Evolutionary conservation across 1,139 yeast species (phyloP).

Genomic region (Casaregolazyma lundiana): DNA sequence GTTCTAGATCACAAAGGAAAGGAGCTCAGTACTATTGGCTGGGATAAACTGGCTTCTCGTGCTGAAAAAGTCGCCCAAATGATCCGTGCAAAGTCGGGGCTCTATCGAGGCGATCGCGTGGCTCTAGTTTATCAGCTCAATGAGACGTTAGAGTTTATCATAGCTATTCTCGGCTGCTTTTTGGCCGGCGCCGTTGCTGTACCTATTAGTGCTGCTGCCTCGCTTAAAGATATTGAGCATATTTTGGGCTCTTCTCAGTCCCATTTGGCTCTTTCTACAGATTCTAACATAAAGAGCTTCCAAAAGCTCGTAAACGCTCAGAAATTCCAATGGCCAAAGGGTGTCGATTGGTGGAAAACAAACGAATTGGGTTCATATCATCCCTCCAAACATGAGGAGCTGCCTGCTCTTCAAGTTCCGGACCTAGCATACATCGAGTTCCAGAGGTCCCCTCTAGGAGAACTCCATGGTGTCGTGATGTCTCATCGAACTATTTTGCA

Average conservation of each 20-base stretch:
- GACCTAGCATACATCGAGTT: slow-evolving; percentile 93
- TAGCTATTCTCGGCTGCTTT: slow-evolving; percentile 87
- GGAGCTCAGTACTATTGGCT: slow-evolving; percentile 68
- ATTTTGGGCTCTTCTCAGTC: slow-evolving; percentile 73
- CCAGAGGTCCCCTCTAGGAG: slow-evolving; percentile 86
- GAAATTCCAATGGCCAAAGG: slow-evolving; percentile 51
- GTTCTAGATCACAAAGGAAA: slow-evolving; percentile 76
- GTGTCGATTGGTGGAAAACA: slow-evolving; percentile 74
- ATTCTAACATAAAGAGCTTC: slow-evolving; percentile 63
- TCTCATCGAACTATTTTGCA: slow-evolving; percentile 84
- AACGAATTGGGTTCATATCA: slow-evolving; percentile 77
- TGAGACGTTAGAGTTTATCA: slow-evolving; percentile 80
- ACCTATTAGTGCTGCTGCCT: slow-evolving; percentile 71
- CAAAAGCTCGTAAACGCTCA: slow-evolving; percentile 51
- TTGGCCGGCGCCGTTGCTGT: slow-evolving; percentile 93
- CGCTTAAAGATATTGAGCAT: slow-evolving; percentile 64
- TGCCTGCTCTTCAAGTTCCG: slow-evolving; percentile 63
- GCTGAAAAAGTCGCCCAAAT: slow-evolving; percentile 89
- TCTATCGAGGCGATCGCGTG: slow-evolving; percentile 79
- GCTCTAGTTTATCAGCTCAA: slow-evolving; percentile 76
- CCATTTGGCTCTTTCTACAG: slow-evolving; percentile 77
- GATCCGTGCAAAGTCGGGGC: slow-evolving; percentile 65
- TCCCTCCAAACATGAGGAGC: slow-evolving; percentile 51
- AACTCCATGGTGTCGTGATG: slow-evolving; percentile 86
- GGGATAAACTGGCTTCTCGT: slow-evolving; percentile 83